These are phyloP conservation scores for Jimgerdemannia lactiflua DNA, from an alignment of 192 early-diverging fungal genomes.

Conservation along the genomic window DNA sequence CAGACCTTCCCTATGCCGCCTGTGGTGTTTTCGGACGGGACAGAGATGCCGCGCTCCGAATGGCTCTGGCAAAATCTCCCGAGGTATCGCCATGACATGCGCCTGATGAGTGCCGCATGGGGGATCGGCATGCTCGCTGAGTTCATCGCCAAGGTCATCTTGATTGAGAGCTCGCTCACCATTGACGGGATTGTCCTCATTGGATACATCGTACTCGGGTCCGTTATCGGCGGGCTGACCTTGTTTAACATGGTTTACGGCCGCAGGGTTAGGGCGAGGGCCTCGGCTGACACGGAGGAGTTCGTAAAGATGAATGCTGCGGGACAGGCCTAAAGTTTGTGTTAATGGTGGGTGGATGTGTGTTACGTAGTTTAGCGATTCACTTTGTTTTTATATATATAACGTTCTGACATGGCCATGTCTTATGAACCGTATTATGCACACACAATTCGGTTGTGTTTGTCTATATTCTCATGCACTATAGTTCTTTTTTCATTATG, in stretches of 20 bases:
- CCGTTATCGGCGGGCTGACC: neutral
- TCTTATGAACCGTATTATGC: too few relatives aligned
- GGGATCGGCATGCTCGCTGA: constrained; percentile 17
- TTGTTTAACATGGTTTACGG: neutral
- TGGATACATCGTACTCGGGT: neutral
- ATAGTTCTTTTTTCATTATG: too few relatives aligned
- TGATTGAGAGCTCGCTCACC: constrained; percentile 14
- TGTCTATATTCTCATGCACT: too few relatives aligned
- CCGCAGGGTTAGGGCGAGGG: neutral
- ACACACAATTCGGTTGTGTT: too few relatives aligned
- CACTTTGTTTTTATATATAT: too few relatives aligned
- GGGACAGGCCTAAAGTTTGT: too few relatives aligned
- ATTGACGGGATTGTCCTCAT: constrained; percentile 8
- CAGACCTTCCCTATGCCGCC: constrained; percentile 17
- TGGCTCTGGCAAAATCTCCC: constrained; percentile 24
- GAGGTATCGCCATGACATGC: constrained; percentile 22
- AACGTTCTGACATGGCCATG: too few relatives aligned
- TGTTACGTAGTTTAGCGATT: too few relatives aligned
- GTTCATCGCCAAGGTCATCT: constrained; percentile 31
- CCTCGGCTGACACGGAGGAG: neutral
- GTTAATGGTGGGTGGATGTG: too few relatives aligned
- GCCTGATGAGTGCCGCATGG: constrained; percentile 31
- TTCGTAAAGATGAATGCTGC: neutral
- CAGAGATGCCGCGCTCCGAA: constrained; percentile 17
- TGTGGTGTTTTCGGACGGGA: constrained; percentile 9